phyloP scores from a whole-genome alignment of 169 alveolate genomes.

The Haemoproteus tartakovskyi region DNA sequence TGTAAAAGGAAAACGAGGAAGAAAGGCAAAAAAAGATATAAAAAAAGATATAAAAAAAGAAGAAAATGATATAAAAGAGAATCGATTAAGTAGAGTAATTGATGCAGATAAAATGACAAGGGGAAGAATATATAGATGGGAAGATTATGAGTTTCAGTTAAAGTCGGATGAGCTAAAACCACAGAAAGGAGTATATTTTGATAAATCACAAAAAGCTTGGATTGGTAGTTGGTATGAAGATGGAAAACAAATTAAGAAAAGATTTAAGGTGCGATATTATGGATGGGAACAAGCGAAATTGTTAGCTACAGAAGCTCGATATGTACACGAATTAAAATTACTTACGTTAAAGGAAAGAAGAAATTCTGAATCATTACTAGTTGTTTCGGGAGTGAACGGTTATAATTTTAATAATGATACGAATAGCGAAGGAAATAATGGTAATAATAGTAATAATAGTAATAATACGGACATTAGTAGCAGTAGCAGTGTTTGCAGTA shows the following conservation, averaged over 20 bases:
- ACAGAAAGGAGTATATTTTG: slow-evolving; percentile 65
- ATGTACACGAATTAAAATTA: slow-evolving; percentile 35
- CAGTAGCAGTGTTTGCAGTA: background rate
- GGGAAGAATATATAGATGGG: background rate
- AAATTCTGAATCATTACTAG: no score
- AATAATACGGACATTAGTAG: no score
- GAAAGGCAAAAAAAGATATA: background rate
- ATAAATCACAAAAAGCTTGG: slow-evolving; percentile 62
- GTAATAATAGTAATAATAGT: no score
- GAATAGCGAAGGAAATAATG: background rate
- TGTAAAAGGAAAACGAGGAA: background rate
- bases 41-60: background rate
- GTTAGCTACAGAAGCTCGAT: slow-evolving; percentile 57
- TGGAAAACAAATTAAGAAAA: slow-evolving; percentile 52
- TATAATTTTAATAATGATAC: background rate
- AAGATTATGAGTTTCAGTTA: slow-evolving; percentile 22
- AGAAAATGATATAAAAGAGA: slow-evolving; percentile 1
- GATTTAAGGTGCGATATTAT: slow-evolving; percentile 50
- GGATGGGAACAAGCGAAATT: slow-evolving; percentile 66
- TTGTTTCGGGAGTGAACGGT: background rate
- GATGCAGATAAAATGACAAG: background rate
- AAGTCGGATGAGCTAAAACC: slow-evolving; percentile 32
- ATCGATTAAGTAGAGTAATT: background rate
- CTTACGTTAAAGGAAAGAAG: slow-evolving; percentile 7
- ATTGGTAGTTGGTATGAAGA: slow-evolving; percentile 67